Conservation (phyloP, 805 yeast species). For the Starmerella bacillaris region DNA sequence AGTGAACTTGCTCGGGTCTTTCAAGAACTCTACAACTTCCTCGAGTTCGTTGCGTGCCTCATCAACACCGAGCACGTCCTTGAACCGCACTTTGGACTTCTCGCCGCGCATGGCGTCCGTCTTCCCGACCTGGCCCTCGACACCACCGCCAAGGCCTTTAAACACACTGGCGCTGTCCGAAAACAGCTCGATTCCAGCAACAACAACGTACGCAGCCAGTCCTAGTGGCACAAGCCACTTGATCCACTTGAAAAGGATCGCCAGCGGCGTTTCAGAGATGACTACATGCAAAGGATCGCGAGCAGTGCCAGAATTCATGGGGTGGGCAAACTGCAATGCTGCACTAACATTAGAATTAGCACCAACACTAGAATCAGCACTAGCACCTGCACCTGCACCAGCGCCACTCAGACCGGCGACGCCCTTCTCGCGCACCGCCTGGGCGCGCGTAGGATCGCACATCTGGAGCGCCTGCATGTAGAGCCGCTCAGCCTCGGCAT, state of each 20-base stretch:
- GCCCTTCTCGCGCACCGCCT: conserved; percentile 11
- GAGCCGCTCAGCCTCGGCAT: conserved; percentile 57
- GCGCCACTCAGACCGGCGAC: conserved; percentile 3
- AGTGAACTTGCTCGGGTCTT: conserved; percentile 90
- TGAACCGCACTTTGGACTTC: conserved; percentile 69
- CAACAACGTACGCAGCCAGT: conserved; percentile 60
- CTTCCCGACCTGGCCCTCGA: conserved; percentile 32
- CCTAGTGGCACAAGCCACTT: conserved; percentile 77
- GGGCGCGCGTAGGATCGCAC: conserved; percentile 30
- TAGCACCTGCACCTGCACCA: conserved; percentile 3
- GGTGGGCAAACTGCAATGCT: background rate
- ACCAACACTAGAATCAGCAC: background rate
- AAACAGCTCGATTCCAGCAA: conserved; percentile 57
- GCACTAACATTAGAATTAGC: conserved; percentile 1
- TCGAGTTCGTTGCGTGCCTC: conserved; percentile 95
- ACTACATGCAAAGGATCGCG: conserved; percentile 86
- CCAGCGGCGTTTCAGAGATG: conserved; percentile 66
- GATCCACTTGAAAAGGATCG: conserved; percentile 68
- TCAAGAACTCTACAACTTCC: conserved; percentile 92
- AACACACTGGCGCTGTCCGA: conserved; percentile 70
- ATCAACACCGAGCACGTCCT: conserved; percentile 93
- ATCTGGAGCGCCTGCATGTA: conserved; percentile 54
- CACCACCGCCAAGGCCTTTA: conserved; percentile 28
- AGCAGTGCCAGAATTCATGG: conserved; percentile 17
- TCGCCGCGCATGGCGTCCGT: conserved; percentile 66